Percentiles rank a stretch among this genome's conserved stretches.
Conservation (phyloP, 2,329 filamentous ascomycete genomes). For the Stachybotrys chartarum region DNA sequence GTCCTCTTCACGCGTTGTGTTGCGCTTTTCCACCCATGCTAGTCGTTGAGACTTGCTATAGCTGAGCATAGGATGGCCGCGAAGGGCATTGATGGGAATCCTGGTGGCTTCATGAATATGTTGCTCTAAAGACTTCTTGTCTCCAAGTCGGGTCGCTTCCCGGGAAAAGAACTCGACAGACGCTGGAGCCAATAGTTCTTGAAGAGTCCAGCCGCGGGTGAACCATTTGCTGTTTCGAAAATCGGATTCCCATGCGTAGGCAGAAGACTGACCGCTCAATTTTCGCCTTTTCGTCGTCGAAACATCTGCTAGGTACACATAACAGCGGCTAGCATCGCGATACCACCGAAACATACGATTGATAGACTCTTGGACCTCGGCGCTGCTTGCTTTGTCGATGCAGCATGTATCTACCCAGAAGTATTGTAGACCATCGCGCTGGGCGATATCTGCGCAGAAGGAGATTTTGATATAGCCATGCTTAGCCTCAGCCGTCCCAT, state of each 20-base stretch:
- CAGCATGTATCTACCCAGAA: too few relatives aligned
- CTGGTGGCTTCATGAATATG: slow-evolving; percentile 14
- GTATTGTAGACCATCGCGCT: slow-evolving; percentile 2
- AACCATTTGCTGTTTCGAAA: neutral
- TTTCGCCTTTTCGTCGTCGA: neutral
- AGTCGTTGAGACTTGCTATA: slow-evolving; percentile 9
- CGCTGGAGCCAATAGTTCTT: slow-evolving; percentile 14
- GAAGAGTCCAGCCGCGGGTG: slow-evolving; percentile 1
- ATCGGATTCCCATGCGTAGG: neutral
- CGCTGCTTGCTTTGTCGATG: slow-evolving; percentile 7
- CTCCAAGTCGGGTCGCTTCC: slow-evolving; percentile 10
- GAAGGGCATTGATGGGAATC: slow-evolving; percentile 10
- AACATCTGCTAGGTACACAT: slow-evolving; percentile 9
- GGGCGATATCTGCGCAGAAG: slow-evolving; percentile 7
- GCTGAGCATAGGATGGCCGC: slow-evolving; percentile 3
- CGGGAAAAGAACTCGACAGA: slow-evolving; percentile 15
- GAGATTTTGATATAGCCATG: slow-evolving; percentile 4
- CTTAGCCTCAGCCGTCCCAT: slow-evolving; percentile 3
- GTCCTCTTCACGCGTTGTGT: slow-evolving; percentile 8
- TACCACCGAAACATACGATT: slow-evolving; percentile 12
- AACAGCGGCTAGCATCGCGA: slow-evolving; percentile 5
- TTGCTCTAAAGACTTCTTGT: slow-evolving; percentile 12
- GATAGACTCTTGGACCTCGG: slow-evolving; percentile 7
- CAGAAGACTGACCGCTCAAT: too few relatives aligned
- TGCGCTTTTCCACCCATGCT: slow-evolving; percentile 8